phyloP scores from a whole-genome alignment of 768 basidiomycete genomes.

The Cystobasidium ongulense region DNA sequence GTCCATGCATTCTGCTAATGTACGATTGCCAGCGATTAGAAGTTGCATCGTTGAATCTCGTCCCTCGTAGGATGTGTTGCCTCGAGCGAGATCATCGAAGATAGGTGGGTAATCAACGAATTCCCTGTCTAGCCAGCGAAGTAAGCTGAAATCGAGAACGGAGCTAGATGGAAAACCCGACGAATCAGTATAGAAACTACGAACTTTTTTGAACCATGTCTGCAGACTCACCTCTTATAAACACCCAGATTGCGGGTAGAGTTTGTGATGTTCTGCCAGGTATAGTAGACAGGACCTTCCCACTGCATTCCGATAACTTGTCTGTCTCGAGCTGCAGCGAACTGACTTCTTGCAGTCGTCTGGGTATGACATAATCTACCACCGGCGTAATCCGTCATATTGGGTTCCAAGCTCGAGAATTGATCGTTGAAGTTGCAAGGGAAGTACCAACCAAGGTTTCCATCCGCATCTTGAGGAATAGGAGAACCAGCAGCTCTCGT shows the following conservation, averaged over 20 bases:
- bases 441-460: conserved; percentile 85
- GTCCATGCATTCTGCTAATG: conserved; percentile 69
- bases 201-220: background rate
- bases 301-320: conserved; percentile 39
- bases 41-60: conserved; percentile 83
- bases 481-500: conserved; percentile 61
- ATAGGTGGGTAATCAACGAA: conserved; percentile 74
- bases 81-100: conserved; percentile 66
- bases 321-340: conserved; percentile 45
- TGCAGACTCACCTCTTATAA: conserved; percentile 68
- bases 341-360: conserved; percentile 51
- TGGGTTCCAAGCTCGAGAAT: conserved; percentile 55
- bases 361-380: conserved; percentile 66
- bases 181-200: conserved; percentile 26
- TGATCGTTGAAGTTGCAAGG: conserved; percentile 89
- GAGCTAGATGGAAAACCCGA: conserved; percentile 49
- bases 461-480: conserved; percentile 50
- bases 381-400: conserved; percentile 61
- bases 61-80: conserved; percentile 65
- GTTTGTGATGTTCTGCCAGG: conserved; percentile 74
- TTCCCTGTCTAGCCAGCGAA: conserved; percentile 71
- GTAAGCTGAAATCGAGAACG: conserved; percentile 79
- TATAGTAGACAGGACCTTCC: conserved; percentile 83
- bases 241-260: conserved; percentile 74
- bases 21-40: conserved; percentile 60